A percentile compares a stretch with the other conserved stretches of the same genome.
phyloP scores from a whole-genome alignment of 805 yeast genomes.

The Hanseniaspora clermontiae region DNA sequence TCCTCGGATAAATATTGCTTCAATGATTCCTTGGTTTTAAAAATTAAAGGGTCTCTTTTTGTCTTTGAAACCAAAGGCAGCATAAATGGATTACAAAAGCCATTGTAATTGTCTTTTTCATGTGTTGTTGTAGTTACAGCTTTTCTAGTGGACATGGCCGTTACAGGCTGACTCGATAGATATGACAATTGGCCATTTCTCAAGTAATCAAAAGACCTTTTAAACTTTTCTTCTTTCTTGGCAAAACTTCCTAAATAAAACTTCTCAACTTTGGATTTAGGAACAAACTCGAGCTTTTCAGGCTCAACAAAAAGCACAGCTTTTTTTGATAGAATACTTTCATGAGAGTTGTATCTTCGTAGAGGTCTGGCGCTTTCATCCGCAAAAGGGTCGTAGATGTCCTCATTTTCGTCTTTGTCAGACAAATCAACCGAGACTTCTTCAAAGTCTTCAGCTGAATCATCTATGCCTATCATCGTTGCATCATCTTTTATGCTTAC shows the following conservation, averaged over 20 bases:
- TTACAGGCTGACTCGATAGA: slow-evolving; percentile 10
- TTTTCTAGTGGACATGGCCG: background rate
- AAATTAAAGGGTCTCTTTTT: background rate
- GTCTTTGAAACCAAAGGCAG: background rate
- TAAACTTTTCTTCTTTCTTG: slow-evolving; percentile 10
- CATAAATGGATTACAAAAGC: slow-evolving; percentile 1
- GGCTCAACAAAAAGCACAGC: slow-evolving; percentile 8
- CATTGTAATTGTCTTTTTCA: background rate
- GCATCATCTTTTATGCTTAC: slow-evolving; percentile 10
- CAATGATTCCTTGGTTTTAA: slow-evolving; percentile 5
- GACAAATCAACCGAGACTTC: background rate
- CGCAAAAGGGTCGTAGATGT: background rate
- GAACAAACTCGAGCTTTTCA: background rate
- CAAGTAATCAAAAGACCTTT: slow-evolving; percentile 8
- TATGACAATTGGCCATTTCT: slow-evolving; percentile 10
- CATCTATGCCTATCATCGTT: slow-evolving; percentile 5
- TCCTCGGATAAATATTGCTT: background rate
- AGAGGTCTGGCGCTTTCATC: slow-evolving; percentile 15
- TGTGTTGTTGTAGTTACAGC: slow-evolving; percentile 11
- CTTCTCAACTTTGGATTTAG: background rate
- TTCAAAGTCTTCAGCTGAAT: background rate
- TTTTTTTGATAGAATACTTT: slow-evolving; percentile 23
- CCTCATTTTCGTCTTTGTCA: slow-evolving; percentile 7
- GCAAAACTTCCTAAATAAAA: slow-evolving; percentile 11
- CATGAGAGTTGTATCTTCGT: slow-evolving; percentile 26